Evolutionary conservation across 345 rosid species (phyloP).

Genomic region (Boechera stricta): DNA sequence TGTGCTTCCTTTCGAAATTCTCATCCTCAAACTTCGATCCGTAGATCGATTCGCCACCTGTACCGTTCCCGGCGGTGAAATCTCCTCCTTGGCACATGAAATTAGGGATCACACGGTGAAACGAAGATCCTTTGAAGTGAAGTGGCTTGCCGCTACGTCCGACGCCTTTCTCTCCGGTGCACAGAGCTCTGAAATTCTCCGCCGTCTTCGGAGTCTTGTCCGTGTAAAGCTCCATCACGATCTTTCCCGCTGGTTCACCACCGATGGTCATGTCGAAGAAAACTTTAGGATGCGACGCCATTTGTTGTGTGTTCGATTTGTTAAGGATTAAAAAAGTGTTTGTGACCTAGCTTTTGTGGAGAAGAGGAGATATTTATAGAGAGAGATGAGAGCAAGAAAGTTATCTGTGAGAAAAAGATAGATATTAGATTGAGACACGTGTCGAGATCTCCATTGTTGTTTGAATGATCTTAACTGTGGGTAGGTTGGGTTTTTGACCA

Average conservation of each 20-base stretch:
- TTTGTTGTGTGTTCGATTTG: background rate
- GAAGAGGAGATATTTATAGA: slow-evolving; percentile 46
- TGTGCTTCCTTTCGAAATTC: slow-evolving; percentile 72
- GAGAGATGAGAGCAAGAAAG: no score
- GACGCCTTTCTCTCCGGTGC: slow-evolving; percentile 72
- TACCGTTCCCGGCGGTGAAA: slow-evolving; percentile 69
- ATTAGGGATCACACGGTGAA: slow-evolving; percentile 72
- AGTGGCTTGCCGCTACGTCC: slow-evolving; percentile 67
- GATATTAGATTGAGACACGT: slow-evolving; percentile 41
- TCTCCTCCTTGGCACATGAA: slow-evolving; percentile 88
- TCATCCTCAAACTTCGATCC: slow-evolving; percentile 70
- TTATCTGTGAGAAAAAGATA: background rate
- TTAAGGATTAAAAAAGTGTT: background rate
- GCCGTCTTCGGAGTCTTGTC: slow-evolving; percentile 61
- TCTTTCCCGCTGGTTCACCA: slow-evolving; percentile 50
- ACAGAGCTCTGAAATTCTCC: slow-evolving; percentile 77
- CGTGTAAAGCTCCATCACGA: slow-evolving; percentile 68
- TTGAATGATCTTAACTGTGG: slow-evolving; percentile 42
- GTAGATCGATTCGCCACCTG: slow-evolving; percentile 84
- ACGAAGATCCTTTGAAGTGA: slow-evolving; percentile 69
- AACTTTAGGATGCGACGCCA: slow-evolving; percentile 56
- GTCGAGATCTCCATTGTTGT: slow-evolving; percentile 40
- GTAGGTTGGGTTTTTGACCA: slow-evolving; percentile 36
- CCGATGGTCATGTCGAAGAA: slow-evolving; percentile 65
- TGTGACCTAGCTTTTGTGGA: background rate